phyloP scores from a whole-genome alignment of 768 basidiomycete species.

The Pleurotus salmoneostramineus region DNA sequence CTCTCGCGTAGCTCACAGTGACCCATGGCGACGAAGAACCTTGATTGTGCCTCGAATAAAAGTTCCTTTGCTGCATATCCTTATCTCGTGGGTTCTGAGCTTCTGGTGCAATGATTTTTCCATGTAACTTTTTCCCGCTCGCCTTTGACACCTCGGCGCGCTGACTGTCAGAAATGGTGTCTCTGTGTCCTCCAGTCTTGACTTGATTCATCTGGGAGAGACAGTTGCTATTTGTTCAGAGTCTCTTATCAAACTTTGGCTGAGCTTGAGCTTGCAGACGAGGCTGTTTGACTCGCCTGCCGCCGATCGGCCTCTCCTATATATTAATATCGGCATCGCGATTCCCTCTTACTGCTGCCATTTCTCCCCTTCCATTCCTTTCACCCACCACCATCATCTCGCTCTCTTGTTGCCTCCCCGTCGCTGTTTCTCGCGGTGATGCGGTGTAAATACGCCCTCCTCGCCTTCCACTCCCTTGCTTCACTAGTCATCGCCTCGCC shows the following conservation, averaged over 20 bases:
- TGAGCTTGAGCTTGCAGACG: not conserved
- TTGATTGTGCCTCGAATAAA: too few species aligned
- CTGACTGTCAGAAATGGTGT: not conserved
- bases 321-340: not conserved
- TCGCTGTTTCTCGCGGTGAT: conserved; percentile 21
- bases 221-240: not conserved
- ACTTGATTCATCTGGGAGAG: too few species aligned
- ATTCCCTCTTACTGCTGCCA: not conserved
- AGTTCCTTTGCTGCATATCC: too few species aligned
- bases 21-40: too few species aligned
- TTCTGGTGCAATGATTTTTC: too few species aligned
- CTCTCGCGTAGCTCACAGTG: too few species aligned
- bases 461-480: conserved; percentile 32
- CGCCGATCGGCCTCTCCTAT: conserved; percentile 2
- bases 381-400: conserved; percentile 10
- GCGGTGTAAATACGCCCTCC: conserved; percentile 39
- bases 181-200: not conserved
- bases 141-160: not conserved
- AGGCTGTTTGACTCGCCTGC: not conserved
- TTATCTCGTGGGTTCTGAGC: too few species aligned
- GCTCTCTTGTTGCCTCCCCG: conserved; percentile 14
- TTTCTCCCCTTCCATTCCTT: conserved; percentile 11
- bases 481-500: conserved; percentile 51
- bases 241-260: not conserved
- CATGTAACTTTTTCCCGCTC: not conserved